Percentiles rank a stretch among this genome's conserved stretches.
These are phyloP conservation scores for Solanum chacoense DNA, from an alignment of 305 asterid species.

Conservation along the genomic window DNA sequence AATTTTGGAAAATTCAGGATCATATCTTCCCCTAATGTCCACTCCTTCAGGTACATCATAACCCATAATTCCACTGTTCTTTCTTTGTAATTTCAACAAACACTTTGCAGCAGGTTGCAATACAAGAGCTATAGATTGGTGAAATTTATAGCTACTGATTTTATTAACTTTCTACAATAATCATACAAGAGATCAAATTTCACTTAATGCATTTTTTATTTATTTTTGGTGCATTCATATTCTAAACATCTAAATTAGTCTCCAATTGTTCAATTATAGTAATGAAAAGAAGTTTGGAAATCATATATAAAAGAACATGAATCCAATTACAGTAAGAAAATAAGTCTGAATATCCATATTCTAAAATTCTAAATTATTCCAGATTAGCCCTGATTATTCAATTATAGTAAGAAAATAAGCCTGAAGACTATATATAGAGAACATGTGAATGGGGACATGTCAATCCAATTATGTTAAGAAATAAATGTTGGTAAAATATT, in stretches of 20 bases:
- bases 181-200: not conserved
- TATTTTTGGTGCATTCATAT: not conserved
- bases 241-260: not conserved
- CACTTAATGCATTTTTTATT: not conserved
- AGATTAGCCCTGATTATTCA: not conserved
- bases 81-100: constrained; percentile 6
- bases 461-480: not conserved
- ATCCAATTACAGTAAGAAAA: not conserved
- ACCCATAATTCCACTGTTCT: constrained; percentile 10
- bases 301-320: not conserved
- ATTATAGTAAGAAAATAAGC: not conserved
- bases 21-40: constrained; percentile 66
- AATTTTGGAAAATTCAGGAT: constrained; percentile 46
- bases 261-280: not conserved
- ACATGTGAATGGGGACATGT: not conserved
- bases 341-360: not conserved
- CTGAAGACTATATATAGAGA: not conserved
- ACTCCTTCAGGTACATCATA: constrained; percentile 83
- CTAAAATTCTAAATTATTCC: not conserved
- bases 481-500: not conserved
- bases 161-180: not conserved
- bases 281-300: not conserved
- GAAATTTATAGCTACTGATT: not conserved
- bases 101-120: constrained; percentile 37
- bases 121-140: not conserved